phyloP scores from a whole-genome alignment of 78 protist genomes.

The Isochrysis galbana region DNA sequence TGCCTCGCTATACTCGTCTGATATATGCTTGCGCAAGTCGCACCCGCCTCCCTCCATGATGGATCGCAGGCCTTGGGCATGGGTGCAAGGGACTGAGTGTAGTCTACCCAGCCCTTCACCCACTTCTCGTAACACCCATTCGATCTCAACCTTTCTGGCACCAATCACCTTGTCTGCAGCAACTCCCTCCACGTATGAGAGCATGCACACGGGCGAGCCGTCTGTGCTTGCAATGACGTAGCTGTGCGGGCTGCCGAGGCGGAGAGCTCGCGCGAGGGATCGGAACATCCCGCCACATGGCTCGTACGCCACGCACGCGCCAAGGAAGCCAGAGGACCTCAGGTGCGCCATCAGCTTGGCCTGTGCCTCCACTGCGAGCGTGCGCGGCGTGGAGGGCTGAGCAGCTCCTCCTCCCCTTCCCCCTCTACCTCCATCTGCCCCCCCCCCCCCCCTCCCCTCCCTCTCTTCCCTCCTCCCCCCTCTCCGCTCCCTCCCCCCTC shows the following conservation, averaged over 20 bases:
- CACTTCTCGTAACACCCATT: not conserved
- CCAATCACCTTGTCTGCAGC: not conserved
- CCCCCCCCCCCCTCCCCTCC: too few relatives aligned
- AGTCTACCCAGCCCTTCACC: not conserved
- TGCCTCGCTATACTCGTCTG: not conserved
- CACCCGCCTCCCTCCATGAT: constrained; percentile 21
- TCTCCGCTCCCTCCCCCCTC: too few relatives aligned
- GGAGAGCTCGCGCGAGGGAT: not conserved
- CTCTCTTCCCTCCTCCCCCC: too few relatives aligned
- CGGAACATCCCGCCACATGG: not conserved
- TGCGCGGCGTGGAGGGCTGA: not conserved
- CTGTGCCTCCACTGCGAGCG: not conserved
- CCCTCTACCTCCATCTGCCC: too few relatives aligned
- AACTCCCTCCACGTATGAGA: not conserved
- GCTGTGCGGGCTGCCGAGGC: not conserved
- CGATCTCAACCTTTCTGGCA: not conserved
- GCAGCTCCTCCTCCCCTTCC: too few relatives aligned
- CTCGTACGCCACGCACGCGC: too few relatives aligned
- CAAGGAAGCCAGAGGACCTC: not conserved
- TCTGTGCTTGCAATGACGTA: not conserved
- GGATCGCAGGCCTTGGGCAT: not conserved
- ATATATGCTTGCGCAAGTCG: not conserved
- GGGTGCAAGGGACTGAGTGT: not conserved
- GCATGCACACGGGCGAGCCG: not conserved
- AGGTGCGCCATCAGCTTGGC: not conserved